phyloP scores from a whole-genome alignment of 768 basidiomycete genomes.

The Mycena kentingensis region DNA sequence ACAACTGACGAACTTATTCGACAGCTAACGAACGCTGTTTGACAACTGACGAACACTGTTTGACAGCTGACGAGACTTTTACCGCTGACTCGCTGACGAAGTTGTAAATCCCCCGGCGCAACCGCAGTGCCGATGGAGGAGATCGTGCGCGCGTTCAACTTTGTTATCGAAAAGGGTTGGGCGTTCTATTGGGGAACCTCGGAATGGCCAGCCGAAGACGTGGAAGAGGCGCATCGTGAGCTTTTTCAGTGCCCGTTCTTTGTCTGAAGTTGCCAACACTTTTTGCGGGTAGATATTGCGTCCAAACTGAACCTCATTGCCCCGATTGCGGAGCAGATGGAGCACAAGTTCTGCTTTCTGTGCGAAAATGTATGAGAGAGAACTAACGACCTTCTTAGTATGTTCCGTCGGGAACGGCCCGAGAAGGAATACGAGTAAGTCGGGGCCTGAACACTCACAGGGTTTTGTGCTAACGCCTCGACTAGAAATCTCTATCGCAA shows the following conservation, averaged over 20 bases:
- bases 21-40: too few relatives aligned
- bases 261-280: too few relatives aligned
- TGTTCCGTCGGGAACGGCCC: slow-evolving; percentile 80
- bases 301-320: slow-evolving; percentile 62
- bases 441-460: too few relatives aligned
- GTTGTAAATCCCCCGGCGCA: too few relatives aligned
- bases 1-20: too few relatives aligned
- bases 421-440: slow-evolving; percentile 75
- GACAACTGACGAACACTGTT: too few relatives aligned
- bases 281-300: slow-evolving; percentile 61
- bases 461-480: too few relatives aligned
- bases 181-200: slow-evolving; percentile 76
- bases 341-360: slow-evolving; percentile 52
- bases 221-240: slow-evolving; percentile 66
- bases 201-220: slow-evolving; percentile 74
- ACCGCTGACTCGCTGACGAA: too few relatives aligned
- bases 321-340: slow-evolving; percentile 78
- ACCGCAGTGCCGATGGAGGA: slow-evolving; percentile 74
- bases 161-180: slow-evolving; percentile 73
- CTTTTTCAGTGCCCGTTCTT: slow-evolving; percentile 4
- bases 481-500: slow-evolving; percentile 64
- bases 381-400: slow-evolving; percentile 45
- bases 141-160: slow-evolving; percentile 80
- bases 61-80: too few relatives aligned
- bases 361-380: too few relatives aligned